A percentile compares a stretch with the other conserved stretches of the same genome.
Conservation (phyloP, 2,329 filamentous ascomycete species). For the Neofusicoccum sp. region DNA sequence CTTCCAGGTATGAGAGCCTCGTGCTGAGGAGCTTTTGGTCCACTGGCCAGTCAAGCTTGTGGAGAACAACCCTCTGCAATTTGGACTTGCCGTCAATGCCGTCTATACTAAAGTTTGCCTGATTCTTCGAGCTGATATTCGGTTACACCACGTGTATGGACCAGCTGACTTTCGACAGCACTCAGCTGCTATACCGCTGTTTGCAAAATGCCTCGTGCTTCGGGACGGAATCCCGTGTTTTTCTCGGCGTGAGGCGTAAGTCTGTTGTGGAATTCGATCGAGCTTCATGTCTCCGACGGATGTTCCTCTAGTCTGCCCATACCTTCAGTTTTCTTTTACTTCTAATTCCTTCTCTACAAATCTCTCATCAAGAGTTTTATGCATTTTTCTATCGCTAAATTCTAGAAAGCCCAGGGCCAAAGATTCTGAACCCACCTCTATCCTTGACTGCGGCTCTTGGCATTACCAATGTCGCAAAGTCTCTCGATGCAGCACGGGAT, state of each 20-base stretch:
- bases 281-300: too few relatives aligned
- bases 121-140: neutral
- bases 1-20: neutral
- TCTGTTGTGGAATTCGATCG: too few relatives aligned
- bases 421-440: neutral
- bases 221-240: too few relatives aligned
- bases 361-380: neutral
- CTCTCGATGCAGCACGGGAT: neutral
- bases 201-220: too few relatives aligned
- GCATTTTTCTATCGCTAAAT: neutral
- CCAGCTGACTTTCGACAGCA: too few relatives aligned
- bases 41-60: neutral
- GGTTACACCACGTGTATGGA: too few relatives aligned
- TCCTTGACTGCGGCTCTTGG: neutral
- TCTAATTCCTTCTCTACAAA: too few relatives aligned
- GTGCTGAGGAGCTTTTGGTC: neutral
- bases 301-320: too few relatives aligned
- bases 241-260: too few relatives aligned
- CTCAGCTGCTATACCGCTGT: too few relatives aligned
- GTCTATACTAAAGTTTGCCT: neutral
- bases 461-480: neutral
- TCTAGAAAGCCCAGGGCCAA: neutral
- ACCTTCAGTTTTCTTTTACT: too few relatives aligned
- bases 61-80: neutral
- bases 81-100: neutral